Percentiles rank a stretch among this genome's conserved stretches.
phyloP scores from a whole-genome alignment of 31 red algal genomes.

The Porphyra umbilicalis region DNA sequence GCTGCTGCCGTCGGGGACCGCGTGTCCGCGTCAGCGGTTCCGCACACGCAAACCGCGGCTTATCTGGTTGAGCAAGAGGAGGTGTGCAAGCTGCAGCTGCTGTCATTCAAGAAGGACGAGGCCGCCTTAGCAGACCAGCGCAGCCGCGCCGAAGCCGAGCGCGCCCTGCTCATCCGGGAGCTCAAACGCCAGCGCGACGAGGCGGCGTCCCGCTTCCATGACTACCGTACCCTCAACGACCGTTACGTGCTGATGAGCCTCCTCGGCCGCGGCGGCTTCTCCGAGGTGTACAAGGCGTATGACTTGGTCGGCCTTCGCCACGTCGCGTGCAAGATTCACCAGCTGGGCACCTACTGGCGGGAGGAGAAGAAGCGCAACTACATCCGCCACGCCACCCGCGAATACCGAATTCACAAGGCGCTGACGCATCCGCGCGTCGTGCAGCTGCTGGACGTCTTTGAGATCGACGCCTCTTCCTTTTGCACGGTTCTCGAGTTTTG shows the following conservation, averaged over 20 bases:
- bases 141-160: slow-evolving; percentile 23
- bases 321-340: slow-evolving; percentile 97
- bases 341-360: slow-evolving; percentile 83
- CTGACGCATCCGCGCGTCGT: slow-evolving; percentile 89
- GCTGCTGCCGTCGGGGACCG: slow-evolving; percentile 5
- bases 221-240: slow-evolving; percentile 52
- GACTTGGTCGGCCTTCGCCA: slow-evolving; percentile 36
- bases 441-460: slow-evolving; percentile 82
- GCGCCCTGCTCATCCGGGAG: slow-evolving; percentile 72
- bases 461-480: slow-evolving; percentile 94
- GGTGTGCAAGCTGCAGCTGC: slow-evolving; percentile 41
- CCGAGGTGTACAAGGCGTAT: slow-evolving; percentile 90
- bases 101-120: slow-evolving; percentile 42
- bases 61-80: slow-evolving; percentile 67
- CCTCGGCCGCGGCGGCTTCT: slow-evolving; percentile 92
- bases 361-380: slow-evolving; percentile 96
- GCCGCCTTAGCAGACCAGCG: slow-evolving; percentile 21
- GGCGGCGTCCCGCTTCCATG: slow-evolving; percentile 46
- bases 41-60: slow-evolving; percentile 17
- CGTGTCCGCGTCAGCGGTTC: slow-evolving; percentile 2
- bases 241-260: slow-evolving; percentile 81
- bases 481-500: slow-evolving; percentile 96
- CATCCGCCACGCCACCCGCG: slow-evolving; percentile 81
- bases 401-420: slow-evolving; percentile 94
- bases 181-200: slow-evolving; percentile 81